Evolutionary conservation across 345 rosid genomes (phyloP).

Genomic region (Pistacia vera): DNA sequence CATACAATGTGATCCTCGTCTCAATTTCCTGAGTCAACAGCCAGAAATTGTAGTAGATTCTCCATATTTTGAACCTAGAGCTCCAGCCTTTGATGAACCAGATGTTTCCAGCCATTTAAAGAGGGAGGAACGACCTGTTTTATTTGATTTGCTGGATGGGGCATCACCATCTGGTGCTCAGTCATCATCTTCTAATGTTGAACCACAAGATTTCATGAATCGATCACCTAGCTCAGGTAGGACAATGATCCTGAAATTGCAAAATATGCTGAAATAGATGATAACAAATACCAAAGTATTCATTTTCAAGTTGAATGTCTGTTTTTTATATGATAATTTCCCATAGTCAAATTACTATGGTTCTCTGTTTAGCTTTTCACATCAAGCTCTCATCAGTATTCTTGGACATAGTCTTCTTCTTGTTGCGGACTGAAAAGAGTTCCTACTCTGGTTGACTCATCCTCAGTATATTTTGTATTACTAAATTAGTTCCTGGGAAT

Average conservation of each 20-base stretch:
- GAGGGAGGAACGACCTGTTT: slow-evolving; percentile 27
- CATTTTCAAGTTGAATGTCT: neutral
- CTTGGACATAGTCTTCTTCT: neutral
- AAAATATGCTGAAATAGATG: neutral
- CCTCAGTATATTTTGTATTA: neutral
- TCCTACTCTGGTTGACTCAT: neutral
- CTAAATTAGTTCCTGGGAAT: neutral
- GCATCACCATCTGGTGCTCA: slow-evolving; percentile 38
- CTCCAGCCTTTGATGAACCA: slow-evolving; percentile 39
- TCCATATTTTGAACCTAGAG: slow-evolving; percentile 51
- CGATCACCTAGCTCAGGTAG: slow-evolving; percentile 67
- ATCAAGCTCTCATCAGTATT: neutral
- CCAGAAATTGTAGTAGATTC: slow-evolving; percentile 55
- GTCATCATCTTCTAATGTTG: slow-evolving; percentile 41
- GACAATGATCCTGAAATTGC: slow-evolving; percentile 16
- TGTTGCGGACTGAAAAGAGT: neutral
- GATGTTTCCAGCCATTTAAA: slow-evolving; percentile 33
- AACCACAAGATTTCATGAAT: slow-evolving; percentile 33
- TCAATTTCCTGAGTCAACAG: slow-evolving; percentile 60
- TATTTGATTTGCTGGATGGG: slow-evolving; percentile 30
- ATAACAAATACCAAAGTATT: neutral
- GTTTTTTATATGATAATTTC: neutral
- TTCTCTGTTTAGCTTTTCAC: neutral
- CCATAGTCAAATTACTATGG: neutral
- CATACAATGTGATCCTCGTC: slow-evolving; percentile 69